These are phyloP conservation scores for Aspergillus luchuensis DNA, from an alignment of 2,329 filamentous ascomycete species.

Conservation along the genomic window DNA sequence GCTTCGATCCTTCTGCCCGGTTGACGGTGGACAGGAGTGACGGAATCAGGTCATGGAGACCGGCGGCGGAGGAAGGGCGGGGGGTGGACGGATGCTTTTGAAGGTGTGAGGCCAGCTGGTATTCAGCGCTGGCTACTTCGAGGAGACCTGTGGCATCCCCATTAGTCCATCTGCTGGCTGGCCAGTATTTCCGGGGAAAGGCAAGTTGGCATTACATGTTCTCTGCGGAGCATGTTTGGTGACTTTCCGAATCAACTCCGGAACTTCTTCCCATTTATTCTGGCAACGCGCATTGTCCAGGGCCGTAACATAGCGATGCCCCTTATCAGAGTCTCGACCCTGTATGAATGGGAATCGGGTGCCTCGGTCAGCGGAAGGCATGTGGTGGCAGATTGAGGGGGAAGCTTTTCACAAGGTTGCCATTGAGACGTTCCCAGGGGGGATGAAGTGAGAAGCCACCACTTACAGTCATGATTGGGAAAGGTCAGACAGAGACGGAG, in stretches of 20 bases:
- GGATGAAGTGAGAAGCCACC: not conserved
- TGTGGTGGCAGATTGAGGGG: conserved; percentile 7
- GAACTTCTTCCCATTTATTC: conserved; percentile 81
- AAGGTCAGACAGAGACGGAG: conserved; percentile 16
- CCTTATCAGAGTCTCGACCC: conserved; percentile 68
- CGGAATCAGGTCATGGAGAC: conserved; percentile 45
- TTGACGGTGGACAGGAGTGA: conserved; percentile 56
- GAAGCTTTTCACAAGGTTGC: not conserved
- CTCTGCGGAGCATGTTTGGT: conserved; percentile 88
- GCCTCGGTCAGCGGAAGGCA: conserved; percentile 9
- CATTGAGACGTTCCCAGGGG: conserved; percentile 6
- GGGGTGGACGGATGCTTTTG: conserved; percentile 35
- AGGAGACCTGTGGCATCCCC: conserved; percentile 60
- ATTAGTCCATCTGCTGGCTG: conserved; percentile 21
- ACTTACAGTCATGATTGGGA: conserved; percentile 29
- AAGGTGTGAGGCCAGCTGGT: conserved; percentile 61
- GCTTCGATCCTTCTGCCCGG: conserved; percentile 54
- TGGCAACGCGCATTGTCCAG: conserved; percentile 87
- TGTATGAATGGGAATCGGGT: conserved; percentile 25
- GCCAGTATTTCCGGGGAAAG: conserved; percentile 13
- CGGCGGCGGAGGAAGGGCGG: conserved; percentile 44
- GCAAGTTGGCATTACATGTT: conserved; percentile 63
- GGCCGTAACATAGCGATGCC: conserved; percentile 74
- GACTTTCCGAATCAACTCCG: conserved; percentile 88
- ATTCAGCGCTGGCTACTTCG: conserved; percentile 69